Conservation (phyloP, 2,329 filamentous ascomycete species). For the Trichoderma brevicompactum region DNA sequence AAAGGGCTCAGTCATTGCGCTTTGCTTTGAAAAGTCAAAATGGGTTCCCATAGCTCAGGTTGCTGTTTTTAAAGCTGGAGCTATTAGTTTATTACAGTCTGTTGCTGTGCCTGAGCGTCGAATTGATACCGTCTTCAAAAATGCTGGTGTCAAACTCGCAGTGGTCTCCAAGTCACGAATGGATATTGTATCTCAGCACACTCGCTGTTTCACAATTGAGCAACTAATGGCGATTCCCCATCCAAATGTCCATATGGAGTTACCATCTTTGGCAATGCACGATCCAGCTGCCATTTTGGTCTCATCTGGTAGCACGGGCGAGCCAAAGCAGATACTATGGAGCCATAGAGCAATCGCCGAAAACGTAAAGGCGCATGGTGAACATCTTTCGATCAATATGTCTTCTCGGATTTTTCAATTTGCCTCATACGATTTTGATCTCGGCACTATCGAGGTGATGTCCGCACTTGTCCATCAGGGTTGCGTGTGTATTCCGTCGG, state of each 20-base stretch:
- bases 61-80: constrained; percentile 19
- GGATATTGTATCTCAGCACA: background rate
- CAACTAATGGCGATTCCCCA: background rate
- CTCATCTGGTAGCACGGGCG: constrained; percentile 24
- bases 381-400: constrained; percentile 2
- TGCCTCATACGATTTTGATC: constrained; percentile 24
- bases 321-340: constrained; percentile 26
- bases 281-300: constrained; percentile 23
- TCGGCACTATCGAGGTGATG: constrained; percentile 16
- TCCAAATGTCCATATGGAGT: background rate
- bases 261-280: constrained; percentile 2
- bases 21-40: constrained; percentile 24
- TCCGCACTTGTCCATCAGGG: constrained; percentile 4
- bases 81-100: constrained; percentile 13
- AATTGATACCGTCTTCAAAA: constrained; percentile 8
- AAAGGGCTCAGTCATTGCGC: constrained; percentile 21
- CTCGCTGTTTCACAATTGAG: background rate
- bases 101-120: constrained; percentile 12
- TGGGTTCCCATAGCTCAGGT: constrained; percentile 14
- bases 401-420: constrained; percentile 21
- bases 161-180: constrained; percentile 11
- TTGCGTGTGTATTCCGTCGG: constrained; percentile 25
- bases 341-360: constrained; percentile 2
- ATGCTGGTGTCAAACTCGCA: constrained; percentile 12
- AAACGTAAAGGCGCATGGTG: constrained; percentile 5